phyloP scores from a whole-genome alignment of 2,329 filamentous ascomycete species.

The Xylariomycetidae sp. region DNA sequence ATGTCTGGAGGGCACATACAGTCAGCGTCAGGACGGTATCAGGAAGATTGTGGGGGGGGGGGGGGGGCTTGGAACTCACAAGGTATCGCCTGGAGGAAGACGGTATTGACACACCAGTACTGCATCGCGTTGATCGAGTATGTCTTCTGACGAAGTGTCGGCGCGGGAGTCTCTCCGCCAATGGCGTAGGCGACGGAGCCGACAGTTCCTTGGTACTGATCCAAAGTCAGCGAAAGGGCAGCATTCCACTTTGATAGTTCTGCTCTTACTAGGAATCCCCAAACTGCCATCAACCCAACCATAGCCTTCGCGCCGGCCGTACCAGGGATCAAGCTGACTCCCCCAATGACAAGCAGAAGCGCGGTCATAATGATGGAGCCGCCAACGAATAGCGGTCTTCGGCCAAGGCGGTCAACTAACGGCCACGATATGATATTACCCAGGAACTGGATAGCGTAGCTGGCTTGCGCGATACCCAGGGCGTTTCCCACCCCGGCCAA shows the following conservation, averaged over 20 bases:
- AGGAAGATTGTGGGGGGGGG: no score
- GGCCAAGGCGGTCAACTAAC: slow-evolving; percentile 1
- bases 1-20: no score
- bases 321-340: background rate
- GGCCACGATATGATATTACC: background rate
- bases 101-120: no score
- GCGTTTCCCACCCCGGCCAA: background rate
- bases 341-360: background rate
- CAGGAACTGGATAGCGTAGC: background rate
- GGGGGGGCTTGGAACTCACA: no score
- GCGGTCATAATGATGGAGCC: background rate
- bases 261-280: slow-evolving; percentile 2
- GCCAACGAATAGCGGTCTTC: background rate
- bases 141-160: background rate
- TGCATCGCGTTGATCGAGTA: slow-evolving; percentile 1
- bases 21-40: no score
- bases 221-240: background rate
- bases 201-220: background rate
- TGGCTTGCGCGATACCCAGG: background rate
- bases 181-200: background rate
- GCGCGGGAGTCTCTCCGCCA: background rate
- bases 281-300: slow-evolving; percentile 9
- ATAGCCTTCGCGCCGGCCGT: slow-evolving; percentile 4
- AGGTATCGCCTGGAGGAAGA: no score
- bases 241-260: background rate